phyloP scores from a whole-genome alignment of 2,329 filamentous ascomycete genomes.

The Alternaria alternata region DNA sequence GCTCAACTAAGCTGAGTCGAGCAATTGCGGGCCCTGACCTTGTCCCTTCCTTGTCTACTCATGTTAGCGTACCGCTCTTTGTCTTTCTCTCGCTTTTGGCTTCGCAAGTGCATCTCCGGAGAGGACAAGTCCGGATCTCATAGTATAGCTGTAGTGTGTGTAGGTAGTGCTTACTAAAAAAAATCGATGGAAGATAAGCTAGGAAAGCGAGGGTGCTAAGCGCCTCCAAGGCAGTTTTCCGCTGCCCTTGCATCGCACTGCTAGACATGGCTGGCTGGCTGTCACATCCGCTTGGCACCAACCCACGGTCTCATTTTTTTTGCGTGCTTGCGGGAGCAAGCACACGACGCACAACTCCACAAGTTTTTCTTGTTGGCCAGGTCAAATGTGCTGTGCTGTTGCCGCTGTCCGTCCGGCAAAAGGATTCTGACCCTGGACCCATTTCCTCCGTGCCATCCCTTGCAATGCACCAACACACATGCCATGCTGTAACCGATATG shows the following conservation, averaged over 20 bases:
- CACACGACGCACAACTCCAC: conserved; percentile 3
- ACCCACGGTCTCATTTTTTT: background rate
- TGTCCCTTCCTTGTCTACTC: conserved; percentile 7
- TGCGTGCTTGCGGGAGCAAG: background rate
- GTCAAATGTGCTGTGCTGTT: conserved; percentile 2
- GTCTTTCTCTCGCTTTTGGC: background rate
- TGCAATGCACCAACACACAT: conserved; percentile 2
- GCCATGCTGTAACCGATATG: conserved; percentile 5
- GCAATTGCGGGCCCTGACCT: conserved; percentile 7
- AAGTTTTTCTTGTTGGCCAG: background rate
- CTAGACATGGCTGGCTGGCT: background rate
- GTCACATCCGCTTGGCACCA: background rate
- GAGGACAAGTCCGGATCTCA: conserved; percentile 1
- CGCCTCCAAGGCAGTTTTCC: background rate
- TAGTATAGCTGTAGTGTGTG: background rate
- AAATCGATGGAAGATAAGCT: background rate
- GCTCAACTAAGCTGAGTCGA: conserved; percentile 2
- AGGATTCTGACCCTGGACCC: conserved; percentile 15
- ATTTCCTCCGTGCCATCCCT: conserved; percentile 18
- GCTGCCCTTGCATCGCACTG: background rate
- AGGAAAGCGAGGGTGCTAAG: background rate
- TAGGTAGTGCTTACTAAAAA: background rate
- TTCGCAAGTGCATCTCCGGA: conserved; percentile 6
- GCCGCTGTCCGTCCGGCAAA: conserved; percentile 6
- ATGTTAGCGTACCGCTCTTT: conserved; percentile 6